Evolutionary conservation across 768 basidiomycete genomes (phyloP).

Genomic region (Tulasnella sp.): DNA sequence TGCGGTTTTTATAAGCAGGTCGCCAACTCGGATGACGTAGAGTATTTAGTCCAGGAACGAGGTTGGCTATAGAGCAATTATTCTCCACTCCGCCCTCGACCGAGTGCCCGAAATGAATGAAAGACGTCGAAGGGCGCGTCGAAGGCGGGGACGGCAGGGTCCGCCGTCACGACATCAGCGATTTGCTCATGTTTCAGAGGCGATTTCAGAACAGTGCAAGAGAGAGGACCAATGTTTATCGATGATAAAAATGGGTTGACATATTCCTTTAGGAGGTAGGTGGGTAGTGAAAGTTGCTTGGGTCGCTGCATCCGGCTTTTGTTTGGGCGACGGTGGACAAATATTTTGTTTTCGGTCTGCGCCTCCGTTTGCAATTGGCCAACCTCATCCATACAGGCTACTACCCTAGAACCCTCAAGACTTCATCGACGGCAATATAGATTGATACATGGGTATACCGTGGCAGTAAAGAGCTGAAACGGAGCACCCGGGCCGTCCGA

Average conservation of each 20-base stretch:
- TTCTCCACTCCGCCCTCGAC: not conserved
- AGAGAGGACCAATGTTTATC: not conserved
- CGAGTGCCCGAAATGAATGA: not conserved
- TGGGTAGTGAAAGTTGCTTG: no score
- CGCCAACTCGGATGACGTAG: not conserved
- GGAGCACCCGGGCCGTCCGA: no score
- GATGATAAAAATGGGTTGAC: not conserved
- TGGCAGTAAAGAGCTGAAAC: no score
- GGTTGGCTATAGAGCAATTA: not conserved
- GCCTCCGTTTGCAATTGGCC: no score
- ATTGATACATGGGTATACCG: not conserved
- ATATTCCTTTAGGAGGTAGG: no score
- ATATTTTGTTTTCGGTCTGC: no score
- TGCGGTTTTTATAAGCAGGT: not conserved
- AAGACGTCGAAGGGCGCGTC: not conserved
- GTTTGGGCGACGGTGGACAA: no score
- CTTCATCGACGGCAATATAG: no score
- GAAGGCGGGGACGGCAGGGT: not conserved
- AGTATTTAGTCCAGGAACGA: not conserved
- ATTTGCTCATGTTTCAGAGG: not conserved
- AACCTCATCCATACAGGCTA: not conserved
- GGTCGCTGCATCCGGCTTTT: no score
- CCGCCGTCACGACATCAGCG: not conserved
- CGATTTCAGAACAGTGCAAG: not conserved
- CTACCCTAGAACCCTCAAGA: not conserved